Evolutionary conservation across 2,329 filamentous ascomycete genomes (phyloP), one percentile per base, ranked within the genome.

Genomic region (Clonostachys byssicola): DNA sequence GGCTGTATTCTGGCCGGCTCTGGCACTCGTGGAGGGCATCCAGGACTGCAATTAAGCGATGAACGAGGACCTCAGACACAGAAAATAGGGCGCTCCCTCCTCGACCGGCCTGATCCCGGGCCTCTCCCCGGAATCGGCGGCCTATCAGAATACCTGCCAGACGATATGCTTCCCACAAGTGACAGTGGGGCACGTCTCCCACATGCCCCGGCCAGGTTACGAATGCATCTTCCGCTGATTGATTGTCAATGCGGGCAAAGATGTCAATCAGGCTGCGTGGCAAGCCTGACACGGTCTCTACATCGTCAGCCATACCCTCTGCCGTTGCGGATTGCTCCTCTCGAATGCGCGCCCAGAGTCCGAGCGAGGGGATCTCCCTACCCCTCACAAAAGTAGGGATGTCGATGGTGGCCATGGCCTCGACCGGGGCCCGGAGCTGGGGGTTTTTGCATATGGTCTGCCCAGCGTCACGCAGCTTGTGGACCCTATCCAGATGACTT

Each of bases 151-250:
- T 51, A 0, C 56, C 60, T 3, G 60, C 46, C 20, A 59, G 35
- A 2, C 60, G 54, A 47, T 54, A 61, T 0, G 57, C 51, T 16
- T 62, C 60, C 60, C 60, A 62, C 4, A 61, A 51, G 34, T 61
- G 58, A 30, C 53, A 56, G 20, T 60, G 59, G 2, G 55, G 54
- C 18, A 59, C 47, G 34, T 56, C 49, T 0, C 60, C 60, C 6
- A 55, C 50, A 2, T 60, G 48, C 1, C 60, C 60, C 0, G 56
- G 54, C 60, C 60, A 62, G 1, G 39, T 39, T 12, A 47, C 46
- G 30, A 62, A 44, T 0, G 49, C 51, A 0, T 40, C 34, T 34
- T 62, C 60, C 3, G 52, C 46, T 9, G 49, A 46, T 5, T 47
- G 34, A 12, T 42, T 23, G 3, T 47, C 44, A 2, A 62, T 49